These are phyloP conservation scores for Plasmopara halstedii DNA, from an alignment of 352 stramenopile genomes.

Conservation along the genomic window DNA sequence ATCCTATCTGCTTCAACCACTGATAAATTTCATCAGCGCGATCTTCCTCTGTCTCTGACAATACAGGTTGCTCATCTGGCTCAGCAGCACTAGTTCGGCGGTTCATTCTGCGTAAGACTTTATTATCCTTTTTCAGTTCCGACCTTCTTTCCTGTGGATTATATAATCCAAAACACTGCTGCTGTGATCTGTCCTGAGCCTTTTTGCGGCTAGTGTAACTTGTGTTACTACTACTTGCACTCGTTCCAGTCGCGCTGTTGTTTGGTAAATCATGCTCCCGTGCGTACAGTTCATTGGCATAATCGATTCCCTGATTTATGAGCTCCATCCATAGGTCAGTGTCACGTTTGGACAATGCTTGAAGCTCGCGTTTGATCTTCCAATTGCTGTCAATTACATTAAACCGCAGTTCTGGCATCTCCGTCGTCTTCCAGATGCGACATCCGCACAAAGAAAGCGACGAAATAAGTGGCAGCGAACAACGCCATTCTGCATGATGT, in stretches of 20 bases:
- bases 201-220: constrained; percentile 22
- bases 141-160: constrained; percentile 13
- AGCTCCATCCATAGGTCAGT: constrained; percentile 64
- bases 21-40: constrained; percentile 58
- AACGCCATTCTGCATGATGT: constrained; percentile 21
- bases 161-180: constrained; percentile 2
- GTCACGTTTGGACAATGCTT: constrained; percentile 46
- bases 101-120: constrained; percentile 16
- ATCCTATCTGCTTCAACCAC: constrained; percentile 59
- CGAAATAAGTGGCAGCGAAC: constrained; percentile 33
- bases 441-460: constrained; percentile 60
- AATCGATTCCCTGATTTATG: constrained; percentile 73
- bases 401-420: constrained; percentile 76
- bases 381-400: constrained; percentile 67
- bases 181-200: constrained; percentile 7
- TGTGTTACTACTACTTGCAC: constrained; percentile 22
- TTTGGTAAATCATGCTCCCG: constrained; percentile 27
- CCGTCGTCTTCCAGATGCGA: constrained; percentile 82
- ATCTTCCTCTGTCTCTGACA: constrained; percentile 37
- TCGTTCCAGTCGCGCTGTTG: constrained; percentile 28
- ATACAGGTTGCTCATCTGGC: constrained; percentile 21
- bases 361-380: constrained; percentile 81
- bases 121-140: constrained; percentile 12
- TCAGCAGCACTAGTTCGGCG: constrained; percentile 20
- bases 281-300: constrained; percentile 46